Conservation (phyloP, 345 rosid genomes). For the Brassica rapa region DNA sequence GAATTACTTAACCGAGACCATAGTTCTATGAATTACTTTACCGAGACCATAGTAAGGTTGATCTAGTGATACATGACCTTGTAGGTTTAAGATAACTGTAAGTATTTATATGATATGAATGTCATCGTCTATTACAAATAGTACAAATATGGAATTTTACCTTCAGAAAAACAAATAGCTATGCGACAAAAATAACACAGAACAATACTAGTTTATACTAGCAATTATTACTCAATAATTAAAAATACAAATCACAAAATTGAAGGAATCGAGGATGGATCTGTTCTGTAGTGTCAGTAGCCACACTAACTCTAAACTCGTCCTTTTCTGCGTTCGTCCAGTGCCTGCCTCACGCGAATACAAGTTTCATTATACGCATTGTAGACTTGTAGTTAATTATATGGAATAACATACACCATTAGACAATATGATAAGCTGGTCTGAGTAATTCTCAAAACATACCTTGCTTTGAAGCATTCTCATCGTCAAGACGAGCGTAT, state of each 20-base stretch:
- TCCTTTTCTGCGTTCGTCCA: constrained; percentile 74
- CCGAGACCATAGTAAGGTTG: background rate
- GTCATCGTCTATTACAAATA: background rate
- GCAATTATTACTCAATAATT: constrained; percentile 32
- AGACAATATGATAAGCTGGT: background rate
- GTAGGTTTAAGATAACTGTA: background rate
- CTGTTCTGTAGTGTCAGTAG: constrained; percentile 26
- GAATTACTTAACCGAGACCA: background rate
- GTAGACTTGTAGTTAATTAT: no score
- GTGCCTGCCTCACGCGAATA: constrained; percentile 50
- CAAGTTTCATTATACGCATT: background rate
- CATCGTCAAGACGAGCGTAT: constrained; percentile 67
- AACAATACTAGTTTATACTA: background rate
- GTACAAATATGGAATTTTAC: background rate
- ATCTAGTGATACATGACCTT: constrained; percentile 4
- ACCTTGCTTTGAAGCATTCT: constrained; percentile 83
- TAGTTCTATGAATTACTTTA: background rate
- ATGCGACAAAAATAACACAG: constrained; percentile 21
- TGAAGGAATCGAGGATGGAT: constrained; percentile 37
- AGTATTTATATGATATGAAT: background rate
- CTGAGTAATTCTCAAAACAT: constrained; percentile 14
- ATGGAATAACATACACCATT: background rate
- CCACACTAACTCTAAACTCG: constrained; percentile 44
- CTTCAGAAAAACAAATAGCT: constrained; percentile 4
- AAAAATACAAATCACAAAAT: background rate